phyloP scores from a whole-genome alignment of 2,329 filamentous ascomycete genomes.

The Chaetomium olivaceum region DNA sequence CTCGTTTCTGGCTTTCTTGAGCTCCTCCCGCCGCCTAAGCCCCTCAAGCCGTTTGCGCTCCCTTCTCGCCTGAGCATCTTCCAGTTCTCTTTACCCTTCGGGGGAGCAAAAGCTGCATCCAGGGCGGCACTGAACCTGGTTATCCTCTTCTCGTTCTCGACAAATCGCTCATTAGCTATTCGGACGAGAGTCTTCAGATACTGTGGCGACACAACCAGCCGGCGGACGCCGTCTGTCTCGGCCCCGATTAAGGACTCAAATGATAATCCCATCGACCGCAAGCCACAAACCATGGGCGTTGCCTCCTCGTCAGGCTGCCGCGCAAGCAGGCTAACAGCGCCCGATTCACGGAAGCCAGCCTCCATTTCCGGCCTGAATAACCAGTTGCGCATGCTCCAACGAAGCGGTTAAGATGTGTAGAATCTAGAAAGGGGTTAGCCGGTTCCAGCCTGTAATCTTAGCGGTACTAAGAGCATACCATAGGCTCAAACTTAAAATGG shows the following conservation, averaged over 20 bases:
- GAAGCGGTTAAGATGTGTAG: slow-evolving; percentile 83
- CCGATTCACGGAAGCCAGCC: slow-evolving; percentile 88
- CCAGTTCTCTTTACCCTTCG: slow-evolving; percentile 47
- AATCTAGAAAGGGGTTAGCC: slow-evolving; percentile 59
- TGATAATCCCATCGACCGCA: slow-evolving; percentile 78
- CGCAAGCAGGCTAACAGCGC: slow-evolving; percentile 66
- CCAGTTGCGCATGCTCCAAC: slow-evolving; percentile 68
- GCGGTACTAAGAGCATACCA: slow-evolving; percentile 62
- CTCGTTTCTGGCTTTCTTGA: slow-evolving; percentile 29
- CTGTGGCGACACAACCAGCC: slow-evolving; percentile 59
- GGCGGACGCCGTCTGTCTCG: slow-evolving; percentile 42
- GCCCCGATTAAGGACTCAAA: slow-evolving; percentile 80
- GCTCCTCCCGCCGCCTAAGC: slow-evolving; percentile 52
- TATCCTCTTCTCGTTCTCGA: slow-evolving; percentile 67
- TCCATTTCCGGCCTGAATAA: slow-evolving; percentile 74
- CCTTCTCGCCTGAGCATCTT: slow-evolving; percentile 52
- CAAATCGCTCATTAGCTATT: slow-evolving; percentile 74
- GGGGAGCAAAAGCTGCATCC: slow-evolving; percentile 36
- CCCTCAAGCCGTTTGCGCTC: slow-evolving; percentile 61
- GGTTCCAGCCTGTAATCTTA: background rate
- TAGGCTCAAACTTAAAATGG: slow-evolving; percentile 91
- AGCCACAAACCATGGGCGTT: slow-evolving; percentile 76
- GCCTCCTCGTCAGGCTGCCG: slow-evolving; percentile 37
- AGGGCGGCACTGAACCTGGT: slow-evolving; percentile 61
- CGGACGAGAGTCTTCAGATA: slow-evolving; percentile 68